Percentiles rank a stretch among this genome's conserved stretches.
Evolutionary conservation across 495 filamentous ascomycete species (phyloP).

Genomic region (Aspergillus nanangensis): DNA sequence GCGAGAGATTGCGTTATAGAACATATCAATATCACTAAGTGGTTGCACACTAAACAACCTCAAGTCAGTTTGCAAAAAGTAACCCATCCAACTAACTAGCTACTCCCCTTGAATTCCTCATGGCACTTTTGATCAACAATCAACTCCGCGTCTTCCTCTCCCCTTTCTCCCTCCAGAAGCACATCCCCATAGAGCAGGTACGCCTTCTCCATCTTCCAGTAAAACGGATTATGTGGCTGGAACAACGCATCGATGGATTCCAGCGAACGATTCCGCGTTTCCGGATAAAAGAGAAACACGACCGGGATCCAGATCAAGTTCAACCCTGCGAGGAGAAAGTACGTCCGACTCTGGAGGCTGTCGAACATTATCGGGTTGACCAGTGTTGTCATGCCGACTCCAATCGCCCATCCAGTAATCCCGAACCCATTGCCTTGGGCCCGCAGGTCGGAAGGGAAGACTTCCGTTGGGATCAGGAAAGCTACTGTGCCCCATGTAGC

Average conservation of each 20-base stretch:
- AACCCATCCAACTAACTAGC: too few species aligned
- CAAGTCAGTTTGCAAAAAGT: too few species aligned
- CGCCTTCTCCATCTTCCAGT: conserved; percentile 36
- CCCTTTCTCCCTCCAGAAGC: too few species aligned
- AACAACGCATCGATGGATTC: conserved; percentile 59
- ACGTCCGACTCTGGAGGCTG: conserved; percentile 40
- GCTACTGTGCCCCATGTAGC: conserved; percentile 53
- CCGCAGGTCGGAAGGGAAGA: conserved; percentile 47
- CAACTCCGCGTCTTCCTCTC: too few species aligned
- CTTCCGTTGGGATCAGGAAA: conserved; percentile 50
- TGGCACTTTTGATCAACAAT: too few species aligned
- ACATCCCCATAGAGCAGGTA: conserved; percentile 32
- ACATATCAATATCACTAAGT: too few species aligned
- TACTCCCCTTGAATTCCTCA: too few species aligned
- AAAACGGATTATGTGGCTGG: conserved; percentile 28
- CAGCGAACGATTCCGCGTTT: conserved; percentile 52
- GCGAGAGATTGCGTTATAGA: too few species aligned
- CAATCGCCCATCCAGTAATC: conserved; percentile 55
- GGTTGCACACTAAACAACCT: too few species aligned
- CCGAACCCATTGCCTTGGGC: conserved; percentile 54
- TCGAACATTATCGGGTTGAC: conserved; percentile 50
- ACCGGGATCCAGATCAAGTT: conserved; percentile 53
- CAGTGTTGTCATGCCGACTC: conserved; percentile 49
- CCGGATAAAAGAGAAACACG: conserved; percentile 53
- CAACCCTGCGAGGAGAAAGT: conserved; percentile 49